Conservation (phyloP, 2,329 filamentous ascomycete species). For the Ramichloridium luteum region DNA sequence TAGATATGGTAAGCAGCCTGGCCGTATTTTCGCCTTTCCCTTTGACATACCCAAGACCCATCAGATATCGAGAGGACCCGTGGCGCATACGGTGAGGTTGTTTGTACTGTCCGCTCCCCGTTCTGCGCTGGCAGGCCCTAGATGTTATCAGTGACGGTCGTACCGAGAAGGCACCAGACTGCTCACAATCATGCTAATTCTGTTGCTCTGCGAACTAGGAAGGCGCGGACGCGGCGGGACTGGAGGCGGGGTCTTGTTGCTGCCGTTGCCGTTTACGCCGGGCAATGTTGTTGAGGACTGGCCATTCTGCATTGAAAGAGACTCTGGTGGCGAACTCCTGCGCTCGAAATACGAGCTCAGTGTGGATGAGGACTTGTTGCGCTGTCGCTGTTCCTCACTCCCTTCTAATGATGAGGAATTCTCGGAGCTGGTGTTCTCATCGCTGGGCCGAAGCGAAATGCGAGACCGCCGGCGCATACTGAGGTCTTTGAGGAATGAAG, state of each 20-base stretch:
- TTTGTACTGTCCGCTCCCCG: constrained; percentile 16
- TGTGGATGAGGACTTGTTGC: constrained; percentile 50
- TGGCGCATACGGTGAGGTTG: constrained; percentile 66
- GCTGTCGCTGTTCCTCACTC: constrained; percentile 7
- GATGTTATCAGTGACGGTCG: background rate
- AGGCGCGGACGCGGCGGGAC: constrained; percentile 23
- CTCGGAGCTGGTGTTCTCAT: constrained; percentile 33
- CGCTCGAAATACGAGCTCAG: constrained; percentile 46
- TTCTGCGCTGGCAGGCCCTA: constrained; percentile 16
- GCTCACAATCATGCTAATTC: constrained; percentile 45
- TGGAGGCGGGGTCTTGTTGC: constrained; percentile 26
- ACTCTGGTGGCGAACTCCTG: constrained; percentile 63
- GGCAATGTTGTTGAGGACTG: constrained; percentile 48
- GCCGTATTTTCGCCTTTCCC: constrained; percentile 3
- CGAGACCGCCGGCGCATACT: constrained; percentile 10
- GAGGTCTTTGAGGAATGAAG: constrained; percentile 15
- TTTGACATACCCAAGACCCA: constrained; percentile 61
- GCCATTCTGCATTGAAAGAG: constrained; percentile 53
- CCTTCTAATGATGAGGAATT: constrained; percentile 21
- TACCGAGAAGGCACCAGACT: too few relatives aligned
- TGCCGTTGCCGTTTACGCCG: constrained; percentile 34
- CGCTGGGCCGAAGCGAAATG: background rate
- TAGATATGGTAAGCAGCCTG: constrained; percentile 7
- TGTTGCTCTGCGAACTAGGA: constrained; percentile 31
- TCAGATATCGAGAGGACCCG: constrained; percentile 67